These are phyloP conservation scores for Solanum chmielewskii DNA, from an alignment of 257 asterid genomes.

Conservation along the genomic window DNA sequence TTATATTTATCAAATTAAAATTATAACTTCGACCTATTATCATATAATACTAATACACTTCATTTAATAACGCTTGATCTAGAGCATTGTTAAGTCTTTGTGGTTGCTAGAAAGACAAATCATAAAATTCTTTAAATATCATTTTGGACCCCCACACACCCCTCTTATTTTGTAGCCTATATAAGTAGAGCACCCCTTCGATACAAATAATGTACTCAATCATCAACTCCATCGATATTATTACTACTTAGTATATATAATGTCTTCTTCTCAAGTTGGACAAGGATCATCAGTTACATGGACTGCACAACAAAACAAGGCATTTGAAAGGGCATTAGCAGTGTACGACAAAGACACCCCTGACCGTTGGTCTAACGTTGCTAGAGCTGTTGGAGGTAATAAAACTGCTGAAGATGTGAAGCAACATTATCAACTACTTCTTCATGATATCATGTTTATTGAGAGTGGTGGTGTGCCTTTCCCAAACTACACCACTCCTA, in stretches of 20 bases:
- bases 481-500: conserved; percentile 33
- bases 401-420: conserved; percentile 65
- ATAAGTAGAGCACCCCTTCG: not conserved
- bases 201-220: conserved; percentile 3
- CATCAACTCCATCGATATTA: not conserved
- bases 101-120: conserved; percentile 6
- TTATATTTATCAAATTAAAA: not conserved
- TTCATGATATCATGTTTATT: conserved; percentile 43
- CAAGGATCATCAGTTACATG: conserved; percentile 14
- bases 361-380: conserved; percentile 79
- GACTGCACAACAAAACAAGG: conserved; percentile 68
- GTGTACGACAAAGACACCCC: conserved; percentile 60
- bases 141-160: conserved; percentile 6
- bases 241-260: not conserved
- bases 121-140: conserved; percentile 15
- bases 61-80: not conserved
- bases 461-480: conserved; percentile 59
- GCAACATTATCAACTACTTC: conserved; percentile 48
- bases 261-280: not conserved
- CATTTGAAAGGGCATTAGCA: conserved; percentile 69
- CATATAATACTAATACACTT: not conserved
- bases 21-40: not conserved
- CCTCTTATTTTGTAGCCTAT: conserved; percentile 6
- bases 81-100: not conserved
- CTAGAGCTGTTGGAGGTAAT: conserved; percentile 49